Percentiles rank a stretch among this genome's conserved stretches.
phyloP scores from a whole-genome alignment of 139 green algal species.

The Tetradesmus lagerheimii region DNA sequence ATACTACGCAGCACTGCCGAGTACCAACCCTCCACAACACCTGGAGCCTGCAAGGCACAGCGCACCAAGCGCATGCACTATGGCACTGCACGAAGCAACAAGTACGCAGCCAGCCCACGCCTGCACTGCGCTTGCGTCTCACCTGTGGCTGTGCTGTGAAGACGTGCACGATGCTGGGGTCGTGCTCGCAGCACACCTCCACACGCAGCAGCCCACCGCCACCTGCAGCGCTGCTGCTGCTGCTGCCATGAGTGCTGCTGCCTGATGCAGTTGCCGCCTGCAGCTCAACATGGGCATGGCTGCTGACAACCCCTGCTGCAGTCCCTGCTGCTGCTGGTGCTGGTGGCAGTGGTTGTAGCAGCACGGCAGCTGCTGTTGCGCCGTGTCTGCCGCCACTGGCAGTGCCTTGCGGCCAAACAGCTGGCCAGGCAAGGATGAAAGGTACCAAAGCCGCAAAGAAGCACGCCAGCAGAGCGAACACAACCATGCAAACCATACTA shows the following conservation, averaged over 20 bases:
- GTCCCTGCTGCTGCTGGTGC: neutral
- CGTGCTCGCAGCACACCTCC: neutral
- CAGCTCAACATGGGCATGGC: neutral
- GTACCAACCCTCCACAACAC: neutral
- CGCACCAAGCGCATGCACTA: no score
- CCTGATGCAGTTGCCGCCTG: neutral
- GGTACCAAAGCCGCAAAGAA: no score
- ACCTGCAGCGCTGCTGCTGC: neutral
- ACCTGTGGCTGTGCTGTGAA: slow-evolving; percentile 13
- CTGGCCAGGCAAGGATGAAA: no score
- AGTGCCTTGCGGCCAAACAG: no score
- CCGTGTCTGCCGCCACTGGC: no score
- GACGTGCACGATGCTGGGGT: neutral
- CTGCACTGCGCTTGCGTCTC: neutral
- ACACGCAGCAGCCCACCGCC: neutral
- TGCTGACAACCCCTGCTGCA: neutral
- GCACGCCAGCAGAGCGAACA: no score
- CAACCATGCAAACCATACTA: no score
- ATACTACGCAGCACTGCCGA: neutral
- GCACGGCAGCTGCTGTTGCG: neutral
- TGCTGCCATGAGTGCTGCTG: neutral
- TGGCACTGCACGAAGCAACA: no score
- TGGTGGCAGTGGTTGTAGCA: no score
- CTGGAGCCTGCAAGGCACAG: neutral
- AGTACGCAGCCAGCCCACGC: no score